Percentiles rank a stretch among this genome's conserved stretches.
Conservation (phyloP, 495 filamentous ascomycete genomes). For the Lophium mytilinum region DNA sequence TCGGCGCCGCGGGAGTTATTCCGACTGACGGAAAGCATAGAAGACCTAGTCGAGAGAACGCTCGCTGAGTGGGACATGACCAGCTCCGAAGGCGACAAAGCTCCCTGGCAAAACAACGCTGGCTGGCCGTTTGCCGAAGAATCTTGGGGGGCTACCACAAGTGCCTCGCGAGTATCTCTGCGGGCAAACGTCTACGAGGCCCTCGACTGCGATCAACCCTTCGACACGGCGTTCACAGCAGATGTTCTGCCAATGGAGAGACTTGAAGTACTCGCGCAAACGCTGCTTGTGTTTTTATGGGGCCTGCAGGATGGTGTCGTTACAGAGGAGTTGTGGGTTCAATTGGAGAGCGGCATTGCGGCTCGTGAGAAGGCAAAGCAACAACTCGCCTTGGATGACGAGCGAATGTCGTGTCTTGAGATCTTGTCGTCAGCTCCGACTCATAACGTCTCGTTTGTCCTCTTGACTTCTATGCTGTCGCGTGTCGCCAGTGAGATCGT, state of each 20-base stretch:
- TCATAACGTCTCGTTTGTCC: constrained; percentile 79
- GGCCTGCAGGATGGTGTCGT: constrained; percentile 71
- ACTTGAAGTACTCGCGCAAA: constrained; percentile 60
- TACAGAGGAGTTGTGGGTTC: constrained; percentile 56
- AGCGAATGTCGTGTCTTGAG: constrained; percentile 62
- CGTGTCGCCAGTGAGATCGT: constrained; percentile 26
- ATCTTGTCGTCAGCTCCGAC: constrained; percentile 60
- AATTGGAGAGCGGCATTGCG: constrained; percentile 56
- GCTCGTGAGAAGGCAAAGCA: constrained; percentile 41
- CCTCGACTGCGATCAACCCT: constrained; percentile 55
- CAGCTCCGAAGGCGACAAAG: constrained; percentile 40
- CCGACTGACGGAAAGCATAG: constrained; percentile 75
- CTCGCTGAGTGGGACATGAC: constrained; percentile 81
- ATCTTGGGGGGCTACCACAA: constrained; percentile 38
- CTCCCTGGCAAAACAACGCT: constrained; percentile 51
- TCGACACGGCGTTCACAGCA: constrained; percentile 50
- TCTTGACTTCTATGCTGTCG: constrained; percentile 68
- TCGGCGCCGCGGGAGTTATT: constrained; percentile 81
- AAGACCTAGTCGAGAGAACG: constrained; percentile 61
- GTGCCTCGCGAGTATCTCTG: constrained; percentile 9
- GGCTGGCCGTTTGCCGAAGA: constrained; percentile 64
- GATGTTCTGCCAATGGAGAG: constrained; percentile 54
- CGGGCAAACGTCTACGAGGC: constrained; percentile 46
- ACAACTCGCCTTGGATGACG: constrained; percentile 50
- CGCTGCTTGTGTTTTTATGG: constrained; percentile 60